phyloP scores from a whole-genome alignment of 345 rosid genomes.

The Carallia brachiata region DNA sequence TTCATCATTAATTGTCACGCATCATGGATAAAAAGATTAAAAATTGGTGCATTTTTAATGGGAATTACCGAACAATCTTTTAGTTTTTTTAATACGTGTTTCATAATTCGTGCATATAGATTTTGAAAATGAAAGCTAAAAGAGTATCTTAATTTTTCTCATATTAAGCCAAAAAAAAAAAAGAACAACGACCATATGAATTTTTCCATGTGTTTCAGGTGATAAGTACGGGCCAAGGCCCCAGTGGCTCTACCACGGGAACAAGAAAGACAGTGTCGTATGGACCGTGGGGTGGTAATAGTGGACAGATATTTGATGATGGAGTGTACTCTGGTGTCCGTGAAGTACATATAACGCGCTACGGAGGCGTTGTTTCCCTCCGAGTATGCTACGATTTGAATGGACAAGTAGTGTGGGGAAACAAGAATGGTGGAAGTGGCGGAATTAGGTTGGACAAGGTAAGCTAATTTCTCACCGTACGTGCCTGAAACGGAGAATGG shows the following conservation, averaged over 20 bases:
- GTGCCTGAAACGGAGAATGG: background rate
- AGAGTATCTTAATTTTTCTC: no score
- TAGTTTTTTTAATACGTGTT: no score
- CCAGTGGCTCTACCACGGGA: no score
- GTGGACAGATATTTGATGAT: conserved; percentile 28
- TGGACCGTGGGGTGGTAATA: conserved; percentile 35
- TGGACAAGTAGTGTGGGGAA: conserved; percentile 28
- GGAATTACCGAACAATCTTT: no score
- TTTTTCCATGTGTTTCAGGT: background rate
- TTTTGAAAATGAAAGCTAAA: no score
- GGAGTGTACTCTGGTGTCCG: conserved; percentile 27
- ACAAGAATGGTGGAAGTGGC: conserved; percentile 25
- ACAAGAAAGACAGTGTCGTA: conserved; percentile 6
- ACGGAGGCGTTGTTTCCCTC: conserved; percentile 18
- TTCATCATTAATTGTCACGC: no score
- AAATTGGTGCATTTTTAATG: no score
- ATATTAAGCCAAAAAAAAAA: no score
- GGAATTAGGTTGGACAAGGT: conserved; percentile 28
- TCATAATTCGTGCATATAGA: no score
- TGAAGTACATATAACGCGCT: conserved; percentile 22
- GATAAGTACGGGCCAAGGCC: no score
- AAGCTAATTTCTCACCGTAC: background rate
- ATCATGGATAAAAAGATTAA: no score
- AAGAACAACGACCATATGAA: no score
- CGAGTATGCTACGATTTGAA: conserved; percentile 28